Conservation (phyloP, 805 yeast genomes). For the Candida corydali region DNA sequence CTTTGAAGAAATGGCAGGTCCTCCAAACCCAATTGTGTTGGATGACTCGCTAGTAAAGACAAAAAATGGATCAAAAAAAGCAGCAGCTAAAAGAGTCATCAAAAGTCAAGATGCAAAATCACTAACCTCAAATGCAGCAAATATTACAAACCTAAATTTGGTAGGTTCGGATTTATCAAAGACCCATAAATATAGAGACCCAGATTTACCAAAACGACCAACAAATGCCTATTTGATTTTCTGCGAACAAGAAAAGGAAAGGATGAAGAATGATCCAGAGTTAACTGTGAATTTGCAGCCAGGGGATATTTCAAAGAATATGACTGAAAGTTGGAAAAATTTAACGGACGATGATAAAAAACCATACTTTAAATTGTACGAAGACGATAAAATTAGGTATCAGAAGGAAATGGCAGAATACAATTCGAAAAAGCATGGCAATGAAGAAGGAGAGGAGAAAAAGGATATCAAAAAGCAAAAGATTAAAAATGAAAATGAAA, state of each 20-base stretch:
- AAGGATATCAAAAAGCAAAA: slow-evolving; percentile 7
- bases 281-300: slow-evolving; percentile 46
- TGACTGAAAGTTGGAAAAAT: slow-evolving; percentile 84
- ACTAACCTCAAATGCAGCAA: slow-evolving; percentile 59
- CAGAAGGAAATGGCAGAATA: slow-evolving; percentile 65
- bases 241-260: slow-evolving; percentile 82
- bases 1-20: slow-evolving; percentile 35
- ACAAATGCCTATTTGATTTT: slow-evolving; percentile 84
- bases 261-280: slow-evolving; percentile 45
- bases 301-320: slow-evolving; percentile 70
- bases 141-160: not conserved
- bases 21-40: slow-evolving; percentile 34
- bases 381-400: slow-evolving; percentile 74
- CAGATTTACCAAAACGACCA: slow-evolving; percentile 83
- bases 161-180: not conserved
- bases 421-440: slow-evolving; percentile 23
- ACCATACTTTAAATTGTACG: slow-evolving; percentile 72
- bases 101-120: slow-evolving; percentile 30
- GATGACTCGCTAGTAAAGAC: slow-evolving; percentile 27
- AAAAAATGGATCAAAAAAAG: slow-evolving; percentile 17
- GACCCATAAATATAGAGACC: slow-evolving; percentile 56
- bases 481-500: slow-evolving; percentile 1
- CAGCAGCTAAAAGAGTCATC: slow-evolving; percentile 13
- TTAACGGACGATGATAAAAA: slow-evolving; percentile 64
- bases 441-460: slow-evolving; percentile 7